These are phyloP conservation scores for Vicia sativa DNA, from an alignment of 306 rosid species.

Conservation along the genomic window DNA sequence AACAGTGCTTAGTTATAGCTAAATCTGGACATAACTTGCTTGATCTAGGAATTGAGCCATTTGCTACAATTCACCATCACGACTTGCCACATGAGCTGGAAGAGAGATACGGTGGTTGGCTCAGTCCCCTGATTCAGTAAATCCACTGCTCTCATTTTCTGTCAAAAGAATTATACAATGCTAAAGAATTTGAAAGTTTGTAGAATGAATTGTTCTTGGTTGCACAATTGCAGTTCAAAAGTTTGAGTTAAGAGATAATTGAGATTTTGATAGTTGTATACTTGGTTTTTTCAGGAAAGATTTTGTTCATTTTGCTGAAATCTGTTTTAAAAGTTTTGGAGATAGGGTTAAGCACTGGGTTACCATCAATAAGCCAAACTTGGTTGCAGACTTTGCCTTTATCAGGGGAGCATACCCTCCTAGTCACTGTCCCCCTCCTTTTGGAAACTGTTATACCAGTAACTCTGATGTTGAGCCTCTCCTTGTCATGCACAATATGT, in stretches of 20 bases:
- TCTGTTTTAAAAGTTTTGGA: slow-evolving; percentile 57
- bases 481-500: slow-evolving; percentile 60
- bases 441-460: slow-evolving; percentile 66
- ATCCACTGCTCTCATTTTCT: background rate
- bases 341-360: slow-evolving; percentile 58
- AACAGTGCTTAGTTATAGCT: slow-evolving; percentile 1
- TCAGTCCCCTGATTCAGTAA: slow-evolving; percentile 61
- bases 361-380: slow-evolving; percentile 58
- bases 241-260: background rate
- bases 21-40: slow-evolving; percentile 28
- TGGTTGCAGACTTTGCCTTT: slow-evolving; percentile 39
- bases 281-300: slow-evolving; percentile 50
- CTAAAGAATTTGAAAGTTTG: slow-evolving; percentile 1
- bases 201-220: background rate
- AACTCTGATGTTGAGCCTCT: slow-evolving; percentile 71
- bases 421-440: slow-evolving; percentile 59
- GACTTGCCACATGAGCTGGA: slow-evolving; percentile 60
- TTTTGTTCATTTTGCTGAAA: slow-evolving; percentile 56
- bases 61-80: slow-evolving; percentile 58
- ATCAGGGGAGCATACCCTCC: slow-evolving; percentile 51
- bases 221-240: background rate
- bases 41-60: slow-evolving; percentile 61
- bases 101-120: slow-evolving; percentile 63
- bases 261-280: background rate
- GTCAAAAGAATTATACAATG: background rate